These are phyloP conservation scores for Lolium multiflorum DNA, from an alignment of 176 grass and related monocot genomes.

Conservation along the genomic window DNA sequence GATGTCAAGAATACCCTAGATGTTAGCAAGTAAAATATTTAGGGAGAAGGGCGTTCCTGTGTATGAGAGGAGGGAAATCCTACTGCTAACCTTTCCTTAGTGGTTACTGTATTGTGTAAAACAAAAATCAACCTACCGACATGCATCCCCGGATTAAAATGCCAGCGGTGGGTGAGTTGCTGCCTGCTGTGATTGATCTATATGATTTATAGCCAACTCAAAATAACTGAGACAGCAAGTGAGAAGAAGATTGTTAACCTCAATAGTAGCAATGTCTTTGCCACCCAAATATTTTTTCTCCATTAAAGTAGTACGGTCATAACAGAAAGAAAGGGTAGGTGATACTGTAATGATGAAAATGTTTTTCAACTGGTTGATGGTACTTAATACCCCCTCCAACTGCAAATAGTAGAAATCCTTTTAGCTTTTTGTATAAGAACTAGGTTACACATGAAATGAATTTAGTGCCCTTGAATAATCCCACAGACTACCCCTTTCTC, in stretches of 20 bases:
- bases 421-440: not conserved
- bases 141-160: not conserved
- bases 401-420: not conserved
- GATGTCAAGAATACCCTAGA: not conserved
- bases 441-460: not conserved
- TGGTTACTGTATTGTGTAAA: not conserved
- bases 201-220: conserved; percentile 19
- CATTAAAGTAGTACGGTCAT: conserved; percentile 4
- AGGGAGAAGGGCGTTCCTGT: not conserved
- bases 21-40: conserved; percentile 4
- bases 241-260: conserved; percentile 24
- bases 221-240: not conserved
- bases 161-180: not conserved
- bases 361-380: not conserved
- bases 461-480: not conserved
- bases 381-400: conserved; percentile 2
- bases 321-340: not conserved
- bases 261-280: conserved; percentile 9
- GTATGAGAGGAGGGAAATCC: not conserved
- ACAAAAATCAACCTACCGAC: not conserved
- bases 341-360: not conserved
- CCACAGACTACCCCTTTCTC: not conserved
- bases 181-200: not conserved
- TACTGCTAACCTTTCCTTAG: conserved; percentile 3
- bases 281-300: not conserved